phyloP scores from a whole-genome alignment of 2,329 filamentous ascomycete species.

The Cladorrhinum sp. region DNA sequence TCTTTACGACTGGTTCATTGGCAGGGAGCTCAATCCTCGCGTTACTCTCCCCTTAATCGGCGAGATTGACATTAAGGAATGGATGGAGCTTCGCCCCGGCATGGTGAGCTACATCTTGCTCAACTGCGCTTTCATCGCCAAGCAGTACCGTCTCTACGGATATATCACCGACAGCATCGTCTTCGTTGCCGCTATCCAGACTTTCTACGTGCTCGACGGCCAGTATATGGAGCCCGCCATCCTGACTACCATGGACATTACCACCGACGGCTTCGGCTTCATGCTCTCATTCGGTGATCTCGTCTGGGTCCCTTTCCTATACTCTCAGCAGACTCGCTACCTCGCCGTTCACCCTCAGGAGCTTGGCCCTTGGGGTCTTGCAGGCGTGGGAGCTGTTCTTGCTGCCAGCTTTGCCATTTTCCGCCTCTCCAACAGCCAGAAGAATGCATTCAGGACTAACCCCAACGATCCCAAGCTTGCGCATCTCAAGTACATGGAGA shows the following conservation, averaged over 20 bases:
- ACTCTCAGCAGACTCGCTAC: constrained; percentile 80
- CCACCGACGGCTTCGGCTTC: constrained; percentile 87
- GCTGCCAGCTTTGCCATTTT: constrained; percentile 82
- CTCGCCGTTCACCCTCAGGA: constrained; percentile 76
- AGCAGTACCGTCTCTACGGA: constrained; percentile 83
- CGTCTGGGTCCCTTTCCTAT: constrained; percentile 89
- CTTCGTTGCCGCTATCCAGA: constrained; percentile 73
- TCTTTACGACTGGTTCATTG: constrained; percentile 95
- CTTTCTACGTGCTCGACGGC: constrained; percentile 78
- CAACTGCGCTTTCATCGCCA: constrained; percentile 78
- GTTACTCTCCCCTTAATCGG: constrained; percentile 74
- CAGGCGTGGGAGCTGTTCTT: constrained; percentile 64
- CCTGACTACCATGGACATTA: constrained; percentile 92
- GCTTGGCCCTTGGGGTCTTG: constrained; percentile 67
- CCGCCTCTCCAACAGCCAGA: constrained; percentile 89
- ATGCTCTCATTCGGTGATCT: constrained; percentile 94
- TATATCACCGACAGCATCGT: constrained; percentile 82
- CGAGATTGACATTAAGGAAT: constrained; percentile 86
- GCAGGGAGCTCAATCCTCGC: constrained; percentile 89
- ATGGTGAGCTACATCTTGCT: constrained; percentile 86
- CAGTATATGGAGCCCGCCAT: constrained; percentile 86
- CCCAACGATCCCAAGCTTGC: constrained; percentile 74
- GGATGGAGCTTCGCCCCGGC: constrained; percentile 86
- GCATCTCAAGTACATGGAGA: constrained; percentile 83
- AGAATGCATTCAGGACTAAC: constrained; percentile 89